These are phyloP conservation scores for Agaricales sp. DNA, from an alignment of 1,284 basidiomycete genomes.

Conservation along the genomic window DNA sequence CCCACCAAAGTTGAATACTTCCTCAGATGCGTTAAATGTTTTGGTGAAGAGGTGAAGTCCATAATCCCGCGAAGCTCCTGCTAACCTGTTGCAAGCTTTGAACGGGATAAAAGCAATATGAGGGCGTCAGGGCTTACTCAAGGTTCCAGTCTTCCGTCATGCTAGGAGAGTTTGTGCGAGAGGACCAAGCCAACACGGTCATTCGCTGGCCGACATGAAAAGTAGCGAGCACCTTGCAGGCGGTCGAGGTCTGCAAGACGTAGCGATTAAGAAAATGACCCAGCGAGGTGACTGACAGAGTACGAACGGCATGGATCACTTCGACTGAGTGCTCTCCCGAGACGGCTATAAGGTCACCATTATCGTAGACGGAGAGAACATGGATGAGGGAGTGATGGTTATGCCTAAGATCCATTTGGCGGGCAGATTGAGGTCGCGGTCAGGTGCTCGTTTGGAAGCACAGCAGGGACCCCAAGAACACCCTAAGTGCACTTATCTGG, in stretches of 20 bases:
- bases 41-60: slow-evolving; percentile 60
- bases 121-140: slow-evolving; percentile 32
- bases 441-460: no score
- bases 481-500: no score
- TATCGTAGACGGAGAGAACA: slow-evolving; percentile 49
- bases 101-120: neutral
- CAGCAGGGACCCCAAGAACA: no score
- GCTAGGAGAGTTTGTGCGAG: slow-evolving; percentile 53
- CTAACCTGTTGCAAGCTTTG: slow-evolving; percentile 34
- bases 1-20: slow-evolving; percentile 61
- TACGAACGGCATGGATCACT: slow-evolving; percentile 50
- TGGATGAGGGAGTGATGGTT: slow-evolving; percentile 48
- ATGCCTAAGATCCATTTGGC: slow-evolving; percentile 45
- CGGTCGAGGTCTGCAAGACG: slow-evolving; percentile 24
- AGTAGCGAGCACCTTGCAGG: slow-evolving; percentile 44
- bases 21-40: slow-evolving; percentile 34
- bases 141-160: slow-evolving; percentile 54
- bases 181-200: slow-evolving; percentile 72
- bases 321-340: slow-evolving; percentile 64
- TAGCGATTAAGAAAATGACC: slow-evolving; percentile 9
- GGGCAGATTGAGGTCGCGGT: slow-evolving; percentile 1
- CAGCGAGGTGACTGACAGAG: slow-evolving; percentile 9
- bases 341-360: slow-evolving; percentile 55
- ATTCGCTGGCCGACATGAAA: slow-evolving; percentile 65
- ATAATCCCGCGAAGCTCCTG: slow-evolving; percentile 56